A percentile compares a stretch with the other conserved stretches of the same genome.
Evolutionary conservation across 257 asterid species (phyloP).

Genomic region (Mitragyna speciosa): DNA sequence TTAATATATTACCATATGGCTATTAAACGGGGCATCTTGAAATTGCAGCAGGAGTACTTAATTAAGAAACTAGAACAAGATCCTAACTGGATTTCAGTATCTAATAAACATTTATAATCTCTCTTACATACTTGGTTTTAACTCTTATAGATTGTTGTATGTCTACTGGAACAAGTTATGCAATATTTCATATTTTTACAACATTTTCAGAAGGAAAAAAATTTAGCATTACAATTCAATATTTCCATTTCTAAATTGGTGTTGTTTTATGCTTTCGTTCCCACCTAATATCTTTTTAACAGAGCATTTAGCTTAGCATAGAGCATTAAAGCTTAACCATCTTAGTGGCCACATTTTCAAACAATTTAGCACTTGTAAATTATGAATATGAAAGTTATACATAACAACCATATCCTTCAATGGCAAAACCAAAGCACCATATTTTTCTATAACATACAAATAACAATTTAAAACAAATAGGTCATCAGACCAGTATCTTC

Average conservation of each 20-base stretch:
- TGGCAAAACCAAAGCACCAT: background rate
- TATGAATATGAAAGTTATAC: too few relatives aligned
- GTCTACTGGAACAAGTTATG: background rate
- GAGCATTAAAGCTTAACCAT: background rate
- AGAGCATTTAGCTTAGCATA: background rate
- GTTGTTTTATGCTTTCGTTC: too few relatives aligned
- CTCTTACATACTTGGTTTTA: background rate
- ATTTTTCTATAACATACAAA: background rate
- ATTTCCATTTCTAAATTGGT: background rate
- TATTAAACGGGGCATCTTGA: background rate
- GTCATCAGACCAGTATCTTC: background rate
- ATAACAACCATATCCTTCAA: background rate
- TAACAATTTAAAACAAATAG: background rate
- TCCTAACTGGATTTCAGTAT: background rate
- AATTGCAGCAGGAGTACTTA: background rate
- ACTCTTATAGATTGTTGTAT: background rate
- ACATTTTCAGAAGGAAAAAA: background rate
- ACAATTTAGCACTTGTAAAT: background rate
- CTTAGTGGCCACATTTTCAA: background rate
- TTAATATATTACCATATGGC: too few relatives aligned
- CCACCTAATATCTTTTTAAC: background rate
- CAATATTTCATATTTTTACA: background rate
- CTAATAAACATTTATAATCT: background rate
- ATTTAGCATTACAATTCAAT: background rate
- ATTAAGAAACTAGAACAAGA: background rate